phyloP scores from a whole-genome alignment of 306 rosid species.

The Cyamopsis tetragonoloba region DNA sequence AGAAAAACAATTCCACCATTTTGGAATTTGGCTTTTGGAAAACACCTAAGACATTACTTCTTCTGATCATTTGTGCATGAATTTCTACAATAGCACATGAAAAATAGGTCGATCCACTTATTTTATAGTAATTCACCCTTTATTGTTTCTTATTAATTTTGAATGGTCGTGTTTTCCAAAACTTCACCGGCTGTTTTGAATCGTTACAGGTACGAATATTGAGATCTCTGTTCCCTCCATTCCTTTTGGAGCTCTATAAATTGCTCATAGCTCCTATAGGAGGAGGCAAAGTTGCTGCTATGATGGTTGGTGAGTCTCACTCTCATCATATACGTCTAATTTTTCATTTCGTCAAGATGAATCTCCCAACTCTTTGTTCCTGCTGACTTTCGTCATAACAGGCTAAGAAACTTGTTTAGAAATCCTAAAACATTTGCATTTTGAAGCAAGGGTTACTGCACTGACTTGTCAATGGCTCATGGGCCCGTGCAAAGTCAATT shows the following conservation, averaged over 20 bases:
- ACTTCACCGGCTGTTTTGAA: neutral
- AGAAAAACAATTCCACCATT: neutral
- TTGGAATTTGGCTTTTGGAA: neutral
- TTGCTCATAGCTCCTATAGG: slow-evolving; percentile 66
- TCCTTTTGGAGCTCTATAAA: slow-evolving; percentile 70
- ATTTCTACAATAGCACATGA: neutral
- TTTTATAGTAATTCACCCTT: neutral
- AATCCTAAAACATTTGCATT: slow-evolving; percentile 28
- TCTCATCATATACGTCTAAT: neutral
- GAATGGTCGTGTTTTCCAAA: slow-evolving; percentile 4
- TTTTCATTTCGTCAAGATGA: neutral
- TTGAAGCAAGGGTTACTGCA: slow-evolving; percentile 93
- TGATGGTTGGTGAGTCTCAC: slow-evolving; percentile 84
- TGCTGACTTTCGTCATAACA: neutral
- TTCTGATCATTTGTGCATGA: neutral
- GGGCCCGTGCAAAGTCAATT: slow-evolving; percentile 80
- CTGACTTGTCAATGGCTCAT: slow-evolving; percentile 93
- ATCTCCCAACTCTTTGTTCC: neutral
- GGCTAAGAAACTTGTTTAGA: slow-evolving; percentile 25
- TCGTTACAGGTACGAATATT: slow-evolving; percentile 61
- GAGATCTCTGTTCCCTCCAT: slow-evolving; percentile 77
- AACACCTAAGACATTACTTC: neutral
- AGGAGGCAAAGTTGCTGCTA: slow-evolving; percentile 77
- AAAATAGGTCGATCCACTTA: neutral
- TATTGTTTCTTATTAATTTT: slow-evolving; percentile 7